Evolutionary conservation across 805 yeast species (phyloP).

Genomic region (Candida broadrunensis): DNA sequence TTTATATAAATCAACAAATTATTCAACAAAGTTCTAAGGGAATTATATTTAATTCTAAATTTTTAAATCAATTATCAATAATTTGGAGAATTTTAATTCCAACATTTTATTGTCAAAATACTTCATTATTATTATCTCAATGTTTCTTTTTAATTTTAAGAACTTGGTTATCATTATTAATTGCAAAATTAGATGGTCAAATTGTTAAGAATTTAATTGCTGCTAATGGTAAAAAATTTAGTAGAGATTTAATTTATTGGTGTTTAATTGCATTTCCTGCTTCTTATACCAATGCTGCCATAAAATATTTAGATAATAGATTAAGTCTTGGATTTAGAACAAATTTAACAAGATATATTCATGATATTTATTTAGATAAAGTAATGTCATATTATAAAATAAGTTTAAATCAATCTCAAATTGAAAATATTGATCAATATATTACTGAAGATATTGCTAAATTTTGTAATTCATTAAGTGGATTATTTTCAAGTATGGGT

Average conservation of each 20-base stretch:
- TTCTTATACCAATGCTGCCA: conserved; percentile 86
- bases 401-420: conserved; percentile 49
- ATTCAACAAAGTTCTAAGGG: conserved; percentile 7
- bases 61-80: conserved; percentile 68
- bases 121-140: conserved; percentile 64
- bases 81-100: conserved; percentile 86
- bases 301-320: conserved; percentile 73
- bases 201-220: conserved; percentile 86
- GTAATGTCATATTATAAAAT: conserved; percentile 81
- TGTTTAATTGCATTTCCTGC: conserved; percentile 89
- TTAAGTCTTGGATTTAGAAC: conserved; percentile 83
- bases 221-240: conserved; percentile 70
- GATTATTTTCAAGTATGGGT: conserved; percentile 84
- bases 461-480: conserved; percentile 77
- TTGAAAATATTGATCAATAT: conserved; percentile 76
- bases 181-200: conserved; percentile 89
- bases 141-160: conserved; percentile 72
- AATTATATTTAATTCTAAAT: conserved; percentile 51
- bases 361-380: conserved; percentile 82
- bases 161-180: conserved; percentile 82
- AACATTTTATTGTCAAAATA: conserved; percentile 60
- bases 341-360: conserved; percentile 77
- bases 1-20: conserved; percentile 21
- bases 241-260: conserved; percentile 82
- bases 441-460: conserved; percentile 81